Base-by-base conservation (phyloP, 192 early-diverging fungal species). In the Linnemannia hyalina region DNA sequence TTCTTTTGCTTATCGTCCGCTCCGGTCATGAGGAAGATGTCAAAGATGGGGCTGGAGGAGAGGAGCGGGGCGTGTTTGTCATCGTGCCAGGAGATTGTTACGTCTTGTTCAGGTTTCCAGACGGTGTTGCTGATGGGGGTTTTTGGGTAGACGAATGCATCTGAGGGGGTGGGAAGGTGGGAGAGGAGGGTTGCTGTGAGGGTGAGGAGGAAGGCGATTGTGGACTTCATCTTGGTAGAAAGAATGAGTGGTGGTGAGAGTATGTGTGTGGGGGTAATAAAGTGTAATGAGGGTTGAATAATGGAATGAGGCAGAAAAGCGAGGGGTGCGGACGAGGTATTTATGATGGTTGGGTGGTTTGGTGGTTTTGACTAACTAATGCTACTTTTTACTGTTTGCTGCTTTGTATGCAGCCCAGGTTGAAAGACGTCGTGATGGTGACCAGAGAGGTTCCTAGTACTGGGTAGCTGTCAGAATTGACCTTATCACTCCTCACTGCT, bases 1-100 rank as follows among this genome's bases (percentile, higher is more conserved):
- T 86, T 86, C 20, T 38, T 78, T 42, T 86, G 84, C 29, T 78
- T 76, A 49, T 81, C 84, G 47, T 86, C 84, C 0, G 84, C 74
- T 0, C 84, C 84, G 1, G 84, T 81, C 84, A 86, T 86, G 32
- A 86, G 41, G 57, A 86, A 86, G 55, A 86, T 81, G 68, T 86
- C 79, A 75, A 86, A 86, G 22, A 81, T 63, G 3, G 84, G 84
- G 1, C 75, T 75, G 35, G 75, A 54, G 29, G 79, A 29, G 18
- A 81, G 76, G 1, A 35, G n/a, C 0, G 83, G 83, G 2, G 32
- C 40, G 10, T 40, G 15, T 26, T 86, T 76, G 75, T 86, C 79
- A 29, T 86, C 83, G 16, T 52, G 2, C 83, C 83, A 86, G 26
- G 79, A 29, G 49, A 86, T 86, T 63, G 47, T 77, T 6, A 77